phyloP scores from a whole-genome alignment of 768 basidiomycete genomes.

The Amanita jacksonii region DNA sequence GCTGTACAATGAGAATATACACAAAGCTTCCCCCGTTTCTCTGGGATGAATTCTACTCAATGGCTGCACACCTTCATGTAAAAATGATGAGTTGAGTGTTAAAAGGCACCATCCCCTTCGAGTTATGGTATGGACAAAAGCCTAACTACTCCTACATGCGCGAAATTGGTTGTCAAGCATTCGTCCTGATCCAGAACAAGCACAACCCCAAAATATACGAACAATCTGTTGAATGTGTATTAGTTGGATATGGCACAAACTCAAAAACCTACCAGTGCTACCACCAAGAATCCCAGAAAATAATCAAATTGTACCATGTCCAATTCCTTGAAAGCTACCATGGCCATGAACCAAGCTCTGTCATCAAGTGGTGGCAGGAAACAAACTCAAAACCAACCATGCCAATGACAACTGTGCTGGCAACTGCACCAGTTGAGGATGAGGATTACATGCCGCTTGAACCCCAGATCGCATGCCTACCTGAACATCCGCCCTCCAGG shows the following conservation, averaged over 20 bases:
- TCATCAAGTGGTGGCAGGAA: too few relatives aligned
- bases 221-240: slow-evolving; percentile 22
- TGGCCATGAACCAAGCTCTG: slow-evolving; percentile 10
- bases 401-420: too few relatives aligned
- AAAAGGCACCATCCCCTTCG: slow-evolving; percentile 11
- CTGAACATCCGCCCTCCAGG: too few relatives aligned
- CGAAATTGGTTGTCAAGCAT: slow-evolving; percentile 21
- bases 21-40: slow-evolving; percentile 17
- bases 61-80: slow-evolving; percentile 17
- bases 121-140: slow-evolving; percentile 12
- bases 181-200: slow-evolving; percentile 16
- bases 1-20: slow-evolving; percentile 15
- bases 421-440: too few relatives aligned
- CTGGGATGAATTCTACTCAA: slow-evolving; percentile 26
- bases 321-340: slow-evolving; percentile 18
- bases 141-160: slow-evolving; percentile 18
- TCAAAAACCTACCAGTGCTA: slow-evolving; percentile 26
- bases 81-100: slow-evolving; percentile 8
- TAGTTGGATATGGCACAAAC: slow-evolving; percentile 25
- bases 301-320: slow-evolving; percentile 17
- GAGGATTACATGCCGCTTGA: too few relatives aligned
- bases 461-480: too few relatives aligned
- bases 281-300: slow-evolving; percentile 12
- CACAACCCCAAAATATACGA: slow-evolving; percentile 20
- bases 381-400: too few relatives aligned